phyloP scores from a whole-genome alignment of 306 rosid genomes.

The Inga oerstediana region DNA sequence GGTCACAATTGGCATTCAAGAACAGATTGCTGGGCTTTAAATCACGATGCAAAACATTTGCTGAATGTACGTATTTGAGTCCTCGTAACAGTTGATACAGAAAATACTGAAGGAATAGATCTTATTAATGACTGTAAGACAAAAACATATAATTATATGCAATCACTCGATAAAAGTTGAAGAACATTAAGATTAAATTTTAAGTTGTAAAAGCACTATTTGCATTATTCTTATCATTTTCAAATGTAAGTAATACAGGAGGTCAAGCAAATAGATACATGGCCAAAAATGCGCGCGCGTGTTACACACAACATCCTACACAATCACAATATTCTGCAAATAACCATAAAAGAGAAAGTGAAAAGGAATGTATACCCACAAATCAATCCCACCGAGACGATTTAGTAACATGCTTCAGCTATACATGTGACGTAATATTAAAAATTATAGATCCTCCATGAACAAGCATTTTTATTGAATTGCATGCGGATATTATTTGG shows the following conservation, averaged over 20 bases:
- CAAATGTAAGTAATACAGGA: neutral
- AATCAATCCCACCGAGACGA: neutral
- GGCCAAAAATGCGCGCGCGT: neutral
- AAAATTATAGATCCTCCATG: neutral
- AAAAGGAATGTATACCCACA: neutral
- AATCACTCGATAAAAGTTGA: neutral
- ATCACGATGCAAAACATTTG: conserved; percentile 93
- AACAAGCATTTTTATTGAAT: neutral
- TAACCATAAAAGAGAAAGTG: neutral
- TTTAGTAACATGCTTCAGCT: neutral
- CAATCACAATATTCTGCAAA: neutral
- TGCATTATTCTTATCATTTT: neutral
- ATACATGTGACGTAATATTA: neutral
- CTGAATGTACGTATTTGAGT: conserved; percentile 89
- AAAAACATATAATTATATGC: conserved; percentile 4
- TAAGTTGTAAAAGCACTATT: conserved; percentile 1
- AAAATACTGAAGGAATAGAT: conserved; percentile 79
- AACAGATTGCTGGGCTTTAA: conserved; percentile 94
- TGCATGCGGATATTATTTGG: neutral
- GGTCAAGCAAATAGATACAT: neutral
- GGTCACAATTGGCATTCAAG: conserved; percentile 90
- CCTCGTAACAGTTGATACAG: conserved; percentile 93
- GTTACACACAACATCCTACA: neutral
- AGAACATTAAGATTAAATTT: neutral
- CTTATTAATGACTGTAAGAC: conserved; percentile 52